These are phyloP conservation scores for Diddensiella transvaalensis DNA, from an alignment of 805 yeast genomes.

Conservation along the genomic window DNA sequence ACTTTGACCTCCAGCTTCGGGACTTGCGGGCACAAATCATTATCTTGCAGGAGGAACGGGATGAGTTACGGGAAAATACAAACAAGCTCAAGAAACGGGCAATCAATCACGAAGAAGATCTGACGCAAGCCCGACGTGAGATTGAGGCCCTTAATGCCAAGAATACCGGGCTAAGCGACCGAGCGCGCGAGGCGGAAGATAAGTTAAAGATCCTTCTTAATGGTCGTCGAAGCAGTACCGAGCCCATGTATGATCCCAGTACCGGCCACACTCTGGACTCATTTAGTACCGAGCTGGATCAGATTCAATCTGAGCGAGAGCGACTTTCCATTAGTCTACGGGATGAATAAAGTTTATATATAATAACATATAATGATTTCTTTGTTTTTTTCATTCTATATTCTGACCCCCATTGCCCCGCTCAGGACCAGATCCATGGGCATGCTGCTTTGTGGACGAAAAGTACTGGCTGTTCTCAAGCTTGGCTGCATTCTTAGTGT, in stretches of 20 bases:
- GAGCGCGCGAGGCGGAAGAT: constrained; percentile 14
- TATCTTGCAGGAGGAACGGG: constrained; percentile 79
- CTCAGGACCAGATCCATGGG: too few relatives aligned
- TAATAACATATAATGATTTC: too few relatives aligned
- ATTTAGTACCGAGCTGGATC: constrained; percentile 18
- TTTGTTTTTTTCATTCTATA: too few relatives aligned
- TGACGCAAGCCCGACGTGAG: constrained; percentile 19
- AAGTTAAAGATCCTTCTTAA: constrained; percentile 9
- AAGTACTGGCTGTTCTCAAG: too few relatives aligned
- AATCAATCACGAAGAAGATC: constrained; percentile 23
- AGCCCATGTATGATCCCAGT: constrained; percentile 18
- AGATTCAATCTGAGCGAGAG: constrained; percentile 16
- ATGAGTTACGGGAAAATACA: constrained; percentile 46
- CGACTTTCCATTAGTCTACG: constrained; percentile 2
- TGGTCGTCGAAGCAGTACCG: constrained; percentile 12
- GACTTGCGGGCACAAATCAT: constrained; percentile 82
- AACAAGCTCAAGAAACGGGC: constrained; percentile 33
- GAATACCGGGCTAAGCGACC: constrained; percentile 8
- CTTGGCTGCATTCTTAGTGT: too few relatives aligned
- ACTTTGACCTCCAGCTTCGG: constrained; percentile 69
- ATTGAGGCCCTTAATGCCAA: constrained; percentile 13
- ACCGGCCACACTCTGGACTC: constrained; percentile 19
- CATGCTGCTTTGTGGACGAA: too few relatives aligned
- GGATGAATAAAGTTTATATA: too few relatives aligned
- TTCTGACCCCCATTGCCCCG: too few relatives aligned